Evolutionary conservation across 75 land plant genomes (phyloP).

Genomic region (Selaginella tamariscina): DNA sequence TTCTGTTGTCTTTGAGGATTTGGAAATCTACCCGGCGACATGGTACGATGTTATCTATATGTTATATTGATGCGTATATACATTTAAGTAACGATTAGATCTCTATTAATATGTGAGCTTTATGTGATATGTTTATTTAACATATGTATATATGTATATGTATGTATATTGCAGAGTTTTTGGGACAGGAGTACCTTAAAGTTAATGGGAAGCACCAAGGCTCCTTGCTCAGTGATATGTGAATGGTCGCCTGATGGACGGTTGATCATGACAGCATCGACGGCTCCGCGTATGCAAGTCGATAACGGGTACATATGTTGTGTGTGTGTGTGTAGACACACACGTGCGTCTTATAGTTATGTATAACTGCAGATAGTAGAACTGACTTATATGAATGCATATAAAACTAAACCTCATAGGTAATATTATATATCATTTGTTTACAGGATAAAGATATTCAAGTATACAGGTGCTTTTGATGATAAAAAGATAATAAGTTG

Average conservation of each 20-base stretch:
- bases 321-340: no score
- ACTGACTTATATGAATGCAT: no score
- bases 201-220: slow-evolving; percentile 54
- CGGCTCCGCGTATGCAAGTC: slow-evolving; percentile 92
- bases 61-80: not conserved
- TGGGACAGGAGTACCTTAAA: slow-evolving; percentile 70
- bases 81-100: slow-evolving; percentile 9
- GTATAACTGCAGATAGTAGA: no score
- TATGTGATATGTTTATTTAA: not conserved
- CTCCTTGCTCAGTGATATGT: slow-evolving; percentile 90
- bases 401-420: no score
- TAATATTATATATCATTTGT: not conserved
- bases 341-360: no score
- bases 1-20: slow-evolving; percentile 38
- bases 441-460: slow-evolving; percentile 77
- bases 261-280: slow-evolving; percentile 93
- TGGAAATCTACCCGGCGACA: slow-evolving; percentile 94
- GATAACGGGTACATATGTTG: slow-evolving; percentile 74
- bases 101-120: not conserved
- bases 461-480: slow-evolving; percentile 62
- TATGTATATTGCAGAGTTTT: slow-evolving; percentile 45
- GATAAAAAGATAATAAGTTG: slow-evolving; percentile 74
- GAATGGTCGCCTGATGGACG: slow-evolving; percentile 97
- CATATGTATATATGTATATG: not conserved
- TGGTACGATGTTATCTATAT: slow-evolving; percentile 41